phyloP scores from a whole-genome alignment of 257 asterid genomes.

The Solanum sitiens region DNA sequence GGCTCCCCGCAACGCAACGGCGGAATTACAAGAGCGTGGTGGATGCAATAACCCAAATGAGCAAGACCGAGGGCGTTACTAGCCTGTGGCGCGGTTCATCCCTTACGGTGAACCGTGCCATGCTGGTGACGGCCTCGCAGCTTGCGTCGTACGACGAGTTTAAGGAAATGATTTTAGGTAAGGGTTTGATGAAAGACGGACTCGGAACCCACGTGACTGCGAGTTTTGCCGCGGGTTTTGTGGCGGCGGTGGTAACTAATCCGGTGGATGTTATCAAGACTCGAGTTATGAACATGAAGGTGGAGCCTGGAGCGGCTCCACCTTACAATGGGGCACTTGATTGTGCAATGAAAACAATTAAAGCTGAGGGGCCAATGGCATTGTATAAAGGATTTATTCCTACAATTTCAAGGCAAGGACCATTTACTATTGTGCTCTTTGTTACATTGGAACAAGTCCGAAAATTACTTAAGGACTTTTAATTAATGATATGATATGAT shows the following conservation, averaged over 20 bases:
- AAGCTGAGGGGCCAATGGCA: constrained; percentile 77
- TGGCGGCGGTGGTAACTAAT: constrained; percentile 80
- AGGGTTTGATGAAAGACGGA: constrained; percentile 57
- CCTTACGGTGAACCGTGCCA: constrained; percentile 83
- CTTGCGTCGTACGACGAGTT: constrained; percentile 79
- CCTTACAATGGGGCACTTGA: constrained; percentile 75
- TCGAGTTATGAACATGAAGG: constrained; percentile 87
- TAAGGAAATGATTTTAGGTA: constrained; percentile 50
- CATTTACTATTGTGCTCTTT: constrained; percentile 74
- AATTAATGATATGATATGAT: not conserved
- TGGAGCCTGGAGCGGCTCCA: constrained; percentile 50
- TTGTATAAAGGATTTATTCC: constrained; percentile 83
- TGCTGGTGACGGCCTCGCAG: constrained; percentile 84
- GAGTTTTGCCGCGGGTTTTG: constrained; percentile 85
- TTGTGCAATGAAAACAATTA: constrained; percentile 72
- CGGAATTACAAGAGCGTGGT: constrained; percentile 80
- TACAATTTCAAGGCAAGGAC: constrained; percentile 87
- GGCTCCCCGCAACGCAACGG: constrained; percentile 58
- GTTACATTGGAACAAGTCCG: constrained; percentile 90
- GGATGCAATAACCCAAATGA: constrained; percentile 75
- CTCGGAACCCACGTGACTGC: constrained; percentile 85
- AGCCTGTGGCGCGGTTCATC: constrained; percentile 96
- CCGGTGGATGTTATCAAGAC: constrained; percentile 92
- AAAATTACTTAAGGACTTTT: constrained; percentile 69
- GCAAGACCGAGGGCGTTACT: constrained; percentile 47